Base-by-base conservation (phyloP, 2,329 filamentous ascomycete species). In the Fusarium annulatum region DNA sequence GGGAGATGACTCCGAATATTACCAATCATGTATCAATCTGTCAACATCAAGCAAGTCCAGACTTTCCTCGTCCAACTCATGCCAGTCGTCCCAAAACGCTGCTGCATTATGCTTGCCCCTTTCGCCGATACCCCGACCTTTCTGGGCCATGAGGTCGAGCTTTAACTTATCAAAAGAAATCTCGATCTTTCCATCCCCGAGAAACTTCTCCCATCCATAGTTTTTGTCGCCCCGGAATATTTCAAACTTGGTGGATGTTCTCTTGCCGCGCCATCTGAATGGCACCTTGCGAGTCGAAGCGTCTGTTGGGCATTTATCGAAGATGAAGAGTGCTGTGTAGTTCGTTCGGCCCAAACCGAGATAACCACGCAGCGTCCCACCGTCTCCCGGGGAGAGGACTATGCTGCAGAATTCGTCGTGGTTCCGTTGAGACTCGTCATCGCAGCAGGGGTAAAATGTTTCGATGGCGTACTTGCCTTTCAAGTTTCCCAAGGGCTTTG, bases 221-320 rank as follows among this genome's bases (percentile, higher is more conserved):
- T 36, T 52, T 2, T 30, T 23, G 10, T 52, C 43, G 12, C 52
- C 52, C 46, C n/a, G 38, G 10, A 45, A 67, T 11, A 10, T 15
- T 21, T 12, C 9, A 1, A 9, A 10, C 1, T 9, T 15, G 1
- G 2, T 33, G 9, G 14, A 4, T 4, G 6, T 2, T 4, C 21
- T 49, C 2, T 11, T 65, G 38, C 49, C 36, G 33, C 49, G 30
- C 61, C 36, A 58, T 16, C 42, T 43, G 3, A 66, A 66, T 5
- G 21, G 28, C 0, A 43, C 41, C 16, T 28, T 49, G 12, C 2
- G 4, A 1, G 36, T 18, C 2, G 30, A 66, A 10, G 33, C 7
- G 15, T 49, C 11, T 0, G 19, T 12, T n/a, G 38, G 49, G 3
- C 36, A 28, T 16, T 58, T 39, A 19, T 43, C 42, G 3, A 66